Percentiles rank a stretch among this genome's conserved stretches.
Conservation (phyloP, 495 filamentous ascomycete genomes). For the Margaritispora aquatica region DNA sequence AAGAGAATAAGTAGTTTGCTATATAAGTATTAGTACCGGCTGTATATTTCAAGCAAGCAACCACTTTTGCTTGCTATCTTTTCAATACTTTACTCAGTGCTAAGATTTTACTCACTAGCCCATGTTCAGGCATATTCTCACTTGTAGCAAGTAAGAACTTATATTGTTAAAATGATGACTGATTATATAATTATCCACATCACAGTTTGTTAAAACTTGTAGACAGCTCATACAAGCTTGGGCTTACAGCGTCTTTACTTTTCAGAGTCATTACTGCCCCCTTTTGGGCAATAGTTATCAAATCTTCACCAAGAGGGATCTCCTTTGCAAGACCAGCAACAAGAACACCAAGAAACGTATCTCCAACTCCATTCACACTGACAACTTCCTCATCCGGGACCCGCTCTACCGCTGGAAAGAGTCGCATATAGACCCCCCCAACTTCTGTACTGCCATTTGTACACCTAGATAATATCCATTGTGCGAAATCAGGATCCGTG, state of each 20-base stretch:
- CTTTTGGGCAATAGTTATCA: slow-evolving; percentile 50
- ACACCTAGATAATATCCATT: slow-evolving; percentile 61
- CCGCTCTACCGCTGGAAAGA: slow-evolving; percentile 60
- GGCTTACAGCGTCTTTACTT: slow-evolving; percentile 65
- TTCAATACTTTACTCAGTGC: too few species aligned
- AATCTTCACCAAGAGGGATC: slow-evolving; percentile 34
- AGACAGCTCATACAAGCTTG: slow-evolving; percentile 5
- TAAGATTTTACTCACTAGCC: too few species aligned
- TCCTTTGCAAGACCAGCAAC: slow-evolving; percentile 57
- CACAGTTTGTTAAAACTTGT: not conserved
- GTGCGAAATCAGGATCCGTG: slow-evolving; percentile 48
- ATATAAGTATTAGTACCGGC: too few species aligned
- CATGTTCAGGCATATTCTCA: too few species aligned
- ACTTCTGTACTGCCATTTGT: slow-evolving; percentile 45
- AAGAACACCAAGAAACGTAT: slow-evolving; percentile 82
- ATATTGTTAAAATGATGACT: too few species aligned
- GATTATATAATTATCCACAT: too few species aligned
- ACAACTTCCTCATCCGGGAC: slow-evolving; percentile 59
- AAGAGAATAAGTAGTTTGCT: too few species aligned
- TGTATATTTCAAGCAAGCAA: too few species aligned
- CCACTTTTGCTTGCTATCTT: too few species aligned
- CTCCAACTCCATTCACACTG: slow-evolving; percentile 90
- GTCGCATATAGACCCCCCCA: slow-evolving; percentile 78
- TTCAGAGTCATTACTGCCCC: slow-evolving; percentile 71
- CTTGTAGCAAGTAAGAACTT: too few species aligned